Evolutionary conservation across 768 basidiomycete genomes (phyloP), one percentile per base, ranked within the genome.

Genomic region (Mycena vitilis): DNA sequence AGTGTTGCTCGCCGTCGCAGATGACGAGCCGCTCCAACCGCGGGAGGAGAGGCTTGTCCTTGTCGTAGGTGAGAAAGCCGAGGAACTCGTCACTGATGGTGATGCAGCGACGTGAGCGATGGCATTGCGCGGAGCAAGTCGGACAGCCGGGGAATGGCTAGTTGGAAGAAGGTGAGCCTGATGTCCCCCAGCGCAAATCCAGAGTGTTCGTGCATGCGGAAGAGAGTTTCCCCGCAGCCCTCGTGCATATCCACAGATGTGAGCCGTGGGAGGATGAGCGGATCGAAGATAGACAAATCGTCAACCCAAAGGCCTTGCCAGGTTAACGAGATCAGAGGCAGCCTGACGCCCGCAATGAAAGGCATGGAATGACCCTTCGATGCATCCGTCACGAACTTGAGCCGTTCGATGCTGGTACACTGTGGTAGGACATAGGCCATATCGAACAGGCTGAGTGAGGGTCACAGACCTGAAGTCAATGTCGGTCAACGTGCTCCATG

Each of bases 111-210:
- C 12, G 42, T 37, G 42, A 66, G 65, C 22, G 49, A 53, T 1
- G 57, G 57, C 65, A 66, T 66, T 5, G 40, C 23, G 36, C 42
- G 58, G 15, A 66, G 30, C n/a, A 66, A 60, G 0, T 6, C 5
- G 23, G 42, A 60, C 12, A 66, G 18, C 16, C 30, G 30, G 1
- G 49, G 37, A 30, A 59, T 13, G 6, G 49, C 22, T 10, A 66
- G 49, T 40, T 4, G n/a, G 16, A 54, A 12, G 58, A 54, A 54
- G 11, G 11, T 9, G 23, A 60, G 42, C 0, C 3, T 20, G 10
- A 66, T 18, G 6, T 34, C 16, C 5, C 20, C 42, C 5, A 66
- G 65, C 38, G 49, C 42, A 44, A 59, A 60, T 2, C 47, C 2
- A 8, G 58, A 25, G 30, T 38, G 18, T 0, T 22, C 1, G 23